Evolutionary conservation across 352 stramenopile species (phyloP).

Genomic region (Pythium scleroteichum): DNA sequence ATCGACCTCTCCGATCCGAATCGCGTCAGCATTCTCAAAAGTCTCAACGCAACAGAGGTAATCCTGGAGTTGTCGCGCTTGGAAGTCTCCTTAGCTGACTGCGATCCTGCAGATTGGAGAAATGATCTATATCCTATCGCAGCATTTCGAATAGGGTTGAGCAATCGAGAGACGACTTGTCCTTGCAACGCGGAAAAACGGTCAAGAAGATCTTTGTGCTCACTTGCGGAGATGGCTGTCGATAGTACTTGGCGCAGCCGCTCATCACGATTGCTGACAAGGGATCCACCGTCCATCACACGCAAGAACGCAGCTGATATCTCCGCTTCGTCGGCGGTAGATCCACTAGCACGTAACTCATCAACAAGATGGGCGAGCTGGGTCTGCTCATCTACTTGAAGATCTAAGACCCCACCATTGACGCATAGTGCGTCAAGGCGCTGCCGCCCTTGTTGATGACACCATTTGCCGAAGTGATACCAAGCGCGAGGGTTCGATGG

Average conservation of each 20-base stretch:
- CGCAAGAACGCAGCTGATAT: constrained; percentile 48
- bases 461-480: constrained; percentile 74
- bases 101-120: neutral
- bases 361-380: constrained; percentile 39
- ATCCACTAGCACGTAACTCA: constrained; percentile 29
- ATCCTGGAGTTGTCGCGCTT: constrained; percentile 27
- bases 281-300: constrained; percentile 50
- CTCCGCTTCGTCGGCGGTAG: constrained; percentile 31
- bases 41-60: constrained; percentile 54
- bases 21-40: constrained; percentile 66
- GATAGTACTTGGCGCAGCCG: constrained; percentile 30
- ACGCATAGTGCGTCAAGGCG: constrained; percentile 42
- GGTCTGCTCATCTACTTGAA: constrained; percentile 45
- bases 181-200: constrained; percentile 21
- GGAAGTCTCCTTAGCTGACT: neutral
- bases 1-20: constrained; percentile 58
- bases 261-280: constrained; percentile 39
- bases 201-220: constrained; percentile 12
- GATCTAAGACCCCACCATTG: constrained; percentile 54
- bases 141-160: constrained; percentile 19
- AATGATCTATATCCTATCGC: constrained; percentile 24
- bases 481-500: constrained; percentile 49
- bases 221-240: constrained; percentile 9
- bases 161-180: constrained; percentile 11
- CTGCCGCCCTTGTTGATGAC: constrained; percentile 50